These are phyloP conservation scores for Aureobasidium melanogenum DNA, from an alignment of 2,329 filamentous ascomycete species.

Conservation along the genomic window DNA sequence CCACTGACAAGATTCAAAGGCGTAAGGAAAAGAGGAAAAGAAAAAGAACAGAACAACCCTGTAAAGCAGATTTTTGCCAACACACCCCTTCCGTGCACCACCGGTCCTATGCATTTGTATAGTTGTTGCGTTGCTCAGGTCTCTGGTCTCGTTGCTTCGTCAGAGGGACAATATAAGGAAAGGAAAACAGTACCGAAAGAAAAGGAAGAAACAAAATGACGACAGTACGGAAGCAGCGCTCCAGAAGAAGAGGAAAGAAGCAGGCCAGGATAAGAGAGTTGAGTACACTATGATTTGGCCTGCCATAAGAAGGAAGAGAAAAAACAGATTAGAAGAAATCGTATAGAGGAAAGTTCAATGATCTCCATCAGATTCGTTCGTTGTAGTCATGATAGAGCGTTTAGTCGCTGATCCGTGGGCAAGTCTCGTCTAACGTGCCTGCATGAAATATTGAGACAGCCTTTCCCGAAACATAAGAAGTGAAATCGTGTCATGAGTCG, in stretches of 20 bases:
- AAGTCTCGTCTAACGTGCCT: background rate
- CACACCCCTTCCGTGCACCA: background rate
- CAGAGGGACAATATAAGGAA: background rate
- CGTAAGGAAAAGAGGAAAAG: background rate
- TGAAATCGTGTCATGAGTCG: background rate
- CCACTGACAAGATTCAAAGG: background rate
- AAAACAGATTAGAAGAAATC: constrained; percentile 6
- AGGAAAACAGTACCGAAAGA: background rate
- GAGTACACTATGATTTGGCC: background rate
- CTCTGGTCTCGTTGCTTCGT: constrained; percentile 6
- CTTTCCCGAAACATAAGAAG: background rate
- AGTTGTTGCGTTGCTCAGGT: background rate
- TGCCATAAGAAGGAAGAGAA: background rate
- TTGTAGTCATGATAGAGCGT: background rate
- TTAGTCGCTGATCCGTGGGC: background rate
- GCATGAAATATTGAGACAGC: background rate
- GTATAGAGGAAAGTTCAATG: background rate
- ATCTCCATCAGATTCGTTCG: constrained; percentile 1
- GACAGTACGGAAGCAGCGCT: background rate
- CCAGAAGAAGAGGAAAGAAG: background rate
- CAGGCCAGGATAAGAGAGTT: background rate
- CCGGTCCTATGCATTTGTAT: background rate
- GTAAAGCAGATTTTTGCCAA: background rate
- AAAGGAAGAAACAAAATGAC: background rate
- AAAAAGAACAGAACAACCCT: background rate